Conservation (phyloP, 306 rosid genomes). For the Urtica urens region DNA sequence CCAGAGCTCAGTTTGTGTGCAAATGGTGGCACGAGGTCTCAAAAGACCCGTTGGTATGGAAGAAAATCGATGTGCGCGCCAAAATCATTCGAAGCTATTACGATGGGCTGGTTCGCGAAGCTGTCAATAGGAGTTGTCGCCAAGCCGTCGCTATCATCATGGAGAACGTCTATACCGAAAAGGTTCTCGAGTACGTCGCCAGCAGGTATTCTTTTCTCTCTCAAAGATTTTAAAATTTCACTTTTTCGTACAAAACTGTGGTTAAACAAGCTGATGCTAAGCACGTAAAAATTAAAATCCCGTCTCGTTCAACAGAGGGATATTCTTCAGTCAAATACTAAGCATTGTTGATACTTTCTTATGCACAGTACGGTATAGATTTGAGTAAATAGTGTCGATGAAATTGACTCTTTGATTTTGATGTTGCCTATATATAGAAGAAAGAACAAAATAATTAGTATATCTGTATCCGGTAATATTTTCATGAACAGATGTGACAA, state of each 20-base stretch:
- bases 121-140: slow-evolving; percentile 42
- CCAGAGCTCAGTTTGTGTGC: slow-evolving; percentile 35
- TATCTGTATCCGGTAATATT: background rate
- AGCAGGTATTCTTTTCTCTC: slow-evolving; percentile 20
- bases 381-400: no score
- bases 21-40: slow-evolving; percentile 41
- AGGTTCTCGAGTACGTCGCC: slow-evolving; percentile 35
- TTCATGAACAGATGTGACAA: background rate
- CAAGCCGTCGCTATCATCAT: slow-evolving; percentile 26
- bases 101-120: slow-evolving; percentile 29
- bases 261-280: no score
- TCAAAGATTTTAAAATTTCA: background rate
- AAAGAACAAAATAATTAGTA: no score
- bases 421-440: no score
- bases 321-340: no score
- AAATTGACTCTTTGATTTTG: no score
- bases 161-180: slow-evolving; percentile 30
- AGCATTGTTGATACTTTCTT: no score
- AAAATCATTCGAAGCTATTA: background rate
- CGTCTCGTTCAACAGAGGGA: no score
- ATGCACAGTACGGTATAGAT: no score
- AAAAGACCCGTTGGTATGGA: slow-evolving; percentile 45
- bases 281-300: no score
- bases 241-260: background rate
- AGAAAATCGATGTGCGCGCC: slow-evolving; percentile 32